Conservation (phyloP, 495 filamentous ascomycete genomes). For the Melanomma pulvis-pyrius region DNA sequence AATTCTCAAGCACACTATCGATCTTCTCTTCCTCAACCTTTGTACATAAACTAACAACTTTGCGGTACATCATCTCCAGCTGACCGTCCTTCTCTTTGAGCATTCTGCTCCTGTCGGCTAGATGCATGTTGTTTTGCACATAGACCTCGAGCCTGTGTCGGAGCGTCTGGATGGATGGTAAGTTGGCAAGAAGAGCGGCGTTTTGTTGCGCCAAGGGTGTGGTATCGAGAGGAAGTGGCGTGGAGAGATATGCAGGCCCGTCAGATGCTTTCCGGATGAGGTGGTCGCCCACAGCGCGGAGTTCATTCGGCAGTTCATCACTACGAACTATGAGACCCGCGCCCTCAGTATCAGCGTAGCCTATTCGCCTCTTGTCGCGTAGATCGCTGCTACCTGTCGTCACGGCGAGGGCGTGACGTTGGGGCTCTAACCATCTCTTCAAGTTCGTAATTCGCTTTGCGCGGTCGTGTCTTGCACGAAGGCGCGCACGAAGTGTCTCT, state of each 20-base stretch:
- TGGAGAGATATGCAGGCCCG: conserved; percentile 23
- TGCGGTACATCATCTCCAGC: conserved; percentile 69
- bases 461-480: conserved; percentile 60
- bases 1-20: conserved; percentile 62
- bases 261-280: conserved; percentile 21
- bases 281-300: conserved; percentile 30
- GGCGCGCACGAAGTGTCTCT: conserved; percentile 64
- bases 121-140: conserved; percentile 48
- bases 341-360: conserved; percentile 59
- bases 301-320: conserved; percentile 36
- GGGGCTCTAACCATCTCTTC: conserved; percentile 55
- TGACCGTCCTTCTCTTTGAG: conserved; percentile 66
- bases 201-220: conserved; percentile 10
- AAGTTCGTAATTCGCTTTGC: conserved; percentile 66
- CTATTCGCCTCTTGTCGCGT: conserved; percentile 45
- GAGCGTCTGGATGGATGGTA: conserved; percentile 42
- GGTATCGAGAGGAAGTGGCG: conserved; percentile 18
- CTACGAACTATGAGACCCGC: conserved; percentile 48
- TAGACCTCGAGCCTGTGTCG: conserved; percentile 53
- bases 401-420: conserved; percentile 48
- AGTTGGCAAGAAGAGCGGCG: conserved; percentile 33
- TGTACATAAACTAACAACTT: conserved; percentile 70
- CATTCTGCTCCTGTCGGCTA: conserved; percentile 51
- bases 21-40: conserved; percentile 64
- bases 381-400: conserved; percentile 22